phyloP scores from a whole-genome alignment of 768 basidiomycete genomes.

The Naganishia vishniacii region DNA sequence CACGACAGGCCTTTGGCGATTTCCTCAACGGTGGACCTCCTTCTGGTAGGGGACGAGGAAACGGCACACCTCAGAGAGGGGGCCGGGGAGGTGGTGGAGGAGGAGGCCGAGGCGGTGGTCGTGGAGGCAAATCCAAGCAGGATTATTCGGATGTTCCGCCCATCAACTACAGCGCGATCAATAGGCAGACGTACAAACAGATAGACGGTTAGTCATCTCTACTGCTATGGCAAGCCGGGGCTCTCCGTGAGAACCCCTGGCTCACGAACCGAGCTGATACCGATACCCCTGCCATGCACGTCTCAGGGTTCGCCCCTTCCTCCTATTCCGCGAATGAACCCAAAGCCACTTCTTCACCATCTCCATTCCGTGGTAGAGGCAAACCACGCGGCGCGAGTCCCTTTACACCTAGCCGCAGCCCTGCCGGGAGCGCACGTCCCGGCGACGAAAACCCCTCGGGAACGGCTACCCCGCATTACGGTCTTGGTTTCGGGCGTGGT shows the following conservation, averaged over 20 bases:
- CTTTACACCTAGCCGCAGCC: background rate
- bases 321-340: background rate
- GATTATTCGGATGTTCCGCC: constrained; percentile 26
- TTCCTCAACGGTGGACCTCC: constrained; percentile 12
- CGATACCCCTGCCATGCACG: background rate
- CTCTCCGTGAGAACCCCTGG: too few species aligned
- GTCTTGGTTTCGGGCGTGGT: constrained; percentile 15
- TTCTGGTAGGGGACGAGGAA: constrained; percentile 5
- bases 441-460: constrained; percentile 12
- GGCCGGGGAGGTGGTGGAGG: background rate
- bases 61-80: constrained; percentile 1
- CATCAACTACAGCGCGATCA: constrained; percentile 24
- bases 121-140: constrained; percentile 19
- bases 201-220: constrained; percentile 24
- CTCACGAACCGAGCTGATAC: too few species aligned
- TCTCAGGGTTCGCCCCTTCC: constrained; percentile 14
- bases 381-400: constrained; percentile 3
- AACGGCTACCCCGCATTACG: constrained; percentile 4
- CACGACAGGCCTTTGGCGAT: constrained; percentile 27
- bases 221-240: too few species aligned
- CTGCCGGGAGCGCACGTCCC: constrained; percentile 5
- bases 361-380: constrained; percentile 4
- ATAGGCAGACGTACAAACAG: constrained; percentile 29
- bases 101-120: constrained; percentile 15
- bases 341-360: background rate